A percentile compares a stretch with the other conserved stretches of the same genome.
phyloP scores from a whole-genome alignment of 1,284 basidiomycete genomes.

The Cystobasidiaceae sp. region DNA sequence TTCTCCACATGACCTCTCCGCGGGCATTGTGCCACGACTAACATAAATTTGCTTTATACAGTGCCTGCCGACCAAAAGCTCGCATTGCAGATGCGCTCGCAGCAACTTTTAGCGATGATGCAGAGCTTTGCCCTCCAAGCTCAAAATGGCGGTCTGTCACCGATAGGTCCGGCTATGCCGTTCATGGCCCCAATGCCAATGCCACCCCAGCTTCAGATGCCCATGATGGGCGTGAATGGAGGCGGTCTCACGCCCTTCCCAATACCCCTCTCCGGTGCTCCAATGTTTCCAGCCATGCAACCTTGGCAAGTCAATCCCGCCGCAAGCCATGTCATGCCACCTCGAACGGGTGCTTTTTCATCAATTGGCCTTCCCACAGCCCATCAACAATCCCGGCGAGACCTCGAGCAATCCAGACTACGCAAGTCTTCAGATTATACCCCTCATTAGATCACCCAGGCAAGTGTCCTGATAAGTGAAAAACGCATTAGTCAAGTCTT shows the following conservation, averaged over 20 bases:
- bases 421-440: too few relatives aligned
- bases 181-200: neutral
- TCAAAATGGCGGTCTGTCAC: neutral
- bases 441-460: too few relatives aligned
- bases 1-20: too few relatives aligned
- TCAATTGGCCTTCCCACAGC: too few relatives aligned
- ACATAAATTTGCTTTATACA: neutral
- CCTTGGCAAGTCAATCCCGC: neutral
- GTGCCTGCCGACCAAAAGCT: slow-evolving; percentile 28
- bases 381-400: too few relatives aligned
- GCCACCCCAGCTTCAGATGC: neutral
- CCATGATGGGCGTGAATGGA: slow-evolving; percentile 4
- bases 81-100: slow-evolving; percentile 14
- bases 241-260: neutral
- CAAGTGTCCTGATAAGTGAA: too few relatives aligned
- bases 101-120: slow-evolving; percentile 24
- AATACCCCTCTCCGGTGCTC: neutral
- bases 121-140: slow-evolving; percentile 27
- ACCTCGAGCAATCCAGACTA: too few relatives aligned
- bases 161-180: neutral
- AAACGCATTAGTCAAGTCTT: too few relatives aligned
- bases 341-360: too few relatives aligned
- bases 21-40: too few relatives aligned
- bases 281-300: neutral
- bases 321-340: too few relatives aligned